Base-by-base conservation (phyloP, 768 basidiomycete species). In the Suillus placidus region DNA sequence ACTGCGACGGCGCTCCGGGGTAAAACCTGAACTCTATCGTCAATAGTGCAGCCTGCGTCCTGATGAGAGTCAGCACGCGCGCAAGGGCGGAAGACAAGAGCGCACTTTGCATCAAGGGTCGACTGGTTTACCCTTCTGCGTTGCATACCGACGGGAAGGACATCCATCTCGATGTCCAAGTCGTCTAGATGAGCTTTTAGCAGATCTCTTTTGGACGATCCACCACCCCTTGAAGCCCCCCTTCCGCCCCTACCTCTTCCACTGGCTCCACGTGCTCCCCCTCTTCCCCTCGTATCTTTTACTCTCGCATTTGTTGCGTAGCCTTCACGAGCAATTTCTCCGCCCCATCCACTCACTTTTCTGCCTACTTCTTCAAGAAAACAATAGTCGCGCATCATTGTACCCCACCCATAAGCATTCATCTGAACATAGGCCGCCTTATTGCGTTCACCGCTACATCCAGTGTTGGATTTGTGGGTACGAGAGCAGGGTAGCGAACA, bases 301-400 rank as follows among this genome's bases (percentile, higher is more conserved):
- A 72, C 71, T 64, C 68, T 60, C 54, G 67, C 61, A 66, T 58
- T 60, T 72, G 79, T 71, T 71, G 76, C 73, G 76, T 86, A 87
- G 49, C 89, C 84, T 64, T 92, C 85, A 61, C 81, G 80, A 67
- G 83, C 83, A 66, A 93, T 91, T 71, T 93, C 86, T 70, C 79
- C 75, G 0, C 90, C 93, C 88, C 90, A 92, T 14, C 85, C 87
- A 26, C 82, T 81, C n/a, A 91, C 88, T 69, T 84, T 88, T 68
- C 95, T 79, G 26, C 91, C 87, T 37, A 94, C 77, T 20, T 94
- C 92, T 78, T 97, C 95, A 69, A 97, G 81, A 74, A 88, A 95
- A 49, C 83, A 82, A 75, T 95, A 97, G 78, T 97, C 95, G 70
- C 89, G 85, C 88, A 94, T 91, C 88, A 97, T 90, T 34, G 85